A percentile compares a stretch with the other conserved stretches of the same genome.
Conservation (phyloP, 1,139 yeast species). For the Sugiyamaella neomexicana region DNA sequence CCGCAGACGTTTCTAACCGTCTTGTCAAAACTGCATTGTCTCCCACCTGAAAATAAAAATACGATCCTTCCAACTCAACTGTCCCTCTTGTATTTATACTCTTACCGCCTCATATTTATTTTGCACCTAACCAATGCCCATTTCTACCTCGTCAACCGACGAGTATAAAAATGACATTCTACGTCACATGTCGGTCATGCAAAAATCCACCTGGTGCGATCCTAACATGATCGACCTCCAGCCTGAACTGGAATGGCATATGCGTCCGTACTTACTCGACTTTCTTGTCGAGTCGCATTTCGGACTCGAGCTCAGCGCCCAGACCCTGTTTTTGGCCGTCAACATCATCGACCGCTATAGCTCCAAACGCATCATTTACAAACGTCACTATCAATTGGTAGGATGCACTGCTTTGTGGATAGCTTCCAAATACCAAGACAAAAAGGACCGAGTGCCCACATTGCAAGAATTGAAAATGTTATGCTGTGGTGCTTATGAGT, state of each 20-base stretch:
- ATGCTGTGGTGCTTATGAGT: constrained; percentile 85
- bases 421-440: constrained; percentile 90
- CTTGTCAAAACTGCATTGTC: neutral
- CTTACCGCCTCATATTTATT: neutral
- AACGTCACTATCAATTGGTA: constrained; percentile 87
- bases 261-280: constrained; percentile 87
- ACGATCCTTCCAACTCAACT: neutral
- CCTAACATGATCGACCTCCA: constrained; percentile 77
- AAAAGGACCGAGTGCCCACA: constrained; percentile 80
- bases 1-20: neutral
- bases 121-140: neutral
- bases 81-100: neutral
- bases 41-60: no score
- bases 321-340: constrained; percentile 77
- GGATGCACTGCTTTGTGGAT: constrained; percentile 95
- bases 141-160: constrained; percentile 7
- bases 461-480: constrained; percentile 70
- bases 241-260: constrained; percentile 89
- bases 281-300: constrained; percentile 80
- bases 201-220: constrained; percentile 37
- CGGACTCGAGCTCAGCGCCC: constrained; percentile 70
- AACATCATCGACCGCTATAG: constrained; percentile 88
- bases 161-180: constrained; percentile 43
- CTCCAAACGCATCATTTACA: constrained; percentile 86
- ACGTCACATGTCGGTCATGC: constrained; percentile 39